Evolutionary conservation across 2,329 filamentous ascomycete genomes (phyloP).

Genomic region (Ophiostoma angusticollis): DNA sequence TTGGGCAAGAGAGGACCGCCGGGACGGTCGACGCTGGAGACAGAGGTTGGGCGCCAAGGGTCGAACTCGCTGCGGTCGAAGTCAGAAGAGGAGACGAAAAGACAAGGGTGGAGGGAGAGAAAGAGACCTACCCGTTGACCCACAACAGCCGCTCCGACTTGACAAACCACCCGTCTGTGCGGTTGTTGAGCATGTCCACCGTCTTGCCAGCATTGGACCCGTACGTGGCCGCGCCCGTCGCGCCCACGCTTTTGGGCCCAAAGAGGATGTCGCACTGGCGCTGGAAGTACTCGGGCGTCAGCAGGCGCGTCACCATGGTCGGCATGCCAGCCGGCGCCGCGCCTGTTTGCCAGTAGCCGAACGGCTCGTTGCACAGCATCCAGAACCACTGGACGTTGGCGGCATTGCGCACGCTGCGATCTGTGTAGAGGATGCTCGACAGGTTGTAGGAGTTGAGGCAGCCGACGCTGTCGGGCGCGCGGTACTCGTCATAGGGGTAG

Average conservation of each 20-base stretch:
- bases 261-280: slow-evolving; percentile 44
- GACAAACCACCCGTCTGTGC: slow-evolving; percentile 42
- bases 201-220: slow-evolving; percentile 32
- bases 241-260: slow-evolving; percentile 33
- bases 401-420: slow-evolving; percentile 32
- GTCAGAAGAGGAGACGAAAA: no score
- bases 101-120: no score
- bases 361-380: slow-evolving; percentile 52
- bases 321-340: slow-evolving; percentile 32
- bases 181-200: slow-evolving; percentile 34
- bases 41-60: slow-evolving; percentile 43
- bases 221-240: no score
- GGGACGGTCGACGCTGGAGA: slow-evolving; percentile 39
- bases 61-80: slow-evolving; percentile 42
- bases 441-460: slow-evolving; percentile 43
- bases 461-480: slow-evolving; percentile 26
- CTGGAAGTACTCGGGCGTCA: slow-evolving; percentile 38
- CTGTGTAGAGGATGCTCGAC: slow-evolving; percentile 35
- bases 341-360: slow-evolving; percentile 42
- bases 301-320: slow-evolving; percentile 39
- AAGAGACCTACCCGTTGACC: slow-evolving; percentile 37
- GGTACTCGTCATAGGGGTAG: slow-evolving; percentile 34
- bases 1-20: slow-evolving; percentile 39
- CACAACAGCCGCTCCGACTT: slow-evolving; percentile 42
- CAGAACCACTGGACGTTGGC: slow-evolving; percentile 43